Evolutionary conservation across 2,329 filamentous ascomycete genomes (phyloP).

Genomic region (Botrytis fragariae): DNA sequence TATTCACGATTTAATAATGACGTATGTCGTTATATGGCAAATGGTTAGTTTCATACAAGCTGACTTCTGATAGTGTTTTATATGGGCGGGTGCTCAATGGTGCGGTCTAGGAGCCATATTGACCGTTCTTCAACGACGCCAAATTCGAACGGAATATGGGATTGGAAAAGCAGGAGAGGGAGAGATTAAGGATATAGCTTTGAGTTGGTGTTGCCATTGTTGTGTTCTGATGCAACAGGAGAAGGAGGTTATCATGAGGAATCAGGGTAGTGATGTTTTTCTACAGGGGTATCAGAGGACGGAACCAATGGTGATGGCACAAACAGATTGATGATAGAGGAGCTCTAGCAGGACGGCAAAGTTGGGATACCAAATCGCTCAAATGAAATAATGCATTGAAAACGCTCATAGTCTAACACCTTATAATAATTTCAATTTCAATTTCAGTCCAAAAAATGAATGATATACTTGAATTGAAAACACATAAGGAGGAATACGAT

Average conservation of each 20-base stretch:
- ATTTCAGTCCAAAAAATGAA: too few relatives aligned
- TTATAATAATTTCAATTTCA: not conserved
- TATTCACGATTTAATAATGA: constrained; percentile 33
- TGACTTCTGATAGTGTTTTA: constrained; percentile 22
- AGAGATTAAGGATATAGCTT: constrained; percentile 40
- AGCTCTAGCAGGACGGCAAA: not conserved
- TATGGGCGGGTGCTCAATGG: constrained; percentile 18
- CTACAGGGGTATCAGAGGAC: constrained; percentile 23
- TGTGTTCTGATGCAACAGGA: constrained; percentile 34
- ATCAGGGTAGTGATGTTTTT: not conserved
- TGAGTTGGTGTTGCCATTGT: constrained; percentile 39
- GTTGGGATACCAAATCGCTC: not conserved
- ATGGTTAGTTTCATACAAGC: constrained; percentile 21
- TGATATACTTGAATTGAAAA: not conserved
- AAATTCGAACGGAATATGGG: constrained; percentile 28
- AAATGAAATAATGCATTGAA: not conserved
- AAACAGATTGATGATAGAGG: constrained; percentile 4
- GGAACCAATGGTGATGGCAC: constrained; percentile 23
- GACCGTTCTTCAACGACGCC: constrained; percentile 28
- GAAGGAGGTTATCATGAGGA: constrained; percentile 31
- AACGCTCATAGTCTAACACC: not conserved
- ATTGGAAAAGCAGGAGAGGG: constrained; percentile 39
- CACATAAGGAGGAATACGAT: not conserved
- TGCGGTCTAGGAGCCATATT: constrained; percentile 27
- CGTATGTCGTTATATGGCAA: constrained; percentile 7